These are phyloP conservation scores for Fusarium sp. DNA, from an alignment of 2,329 filamentous ascomycete species.

Conservation along the genomic window DNA sequence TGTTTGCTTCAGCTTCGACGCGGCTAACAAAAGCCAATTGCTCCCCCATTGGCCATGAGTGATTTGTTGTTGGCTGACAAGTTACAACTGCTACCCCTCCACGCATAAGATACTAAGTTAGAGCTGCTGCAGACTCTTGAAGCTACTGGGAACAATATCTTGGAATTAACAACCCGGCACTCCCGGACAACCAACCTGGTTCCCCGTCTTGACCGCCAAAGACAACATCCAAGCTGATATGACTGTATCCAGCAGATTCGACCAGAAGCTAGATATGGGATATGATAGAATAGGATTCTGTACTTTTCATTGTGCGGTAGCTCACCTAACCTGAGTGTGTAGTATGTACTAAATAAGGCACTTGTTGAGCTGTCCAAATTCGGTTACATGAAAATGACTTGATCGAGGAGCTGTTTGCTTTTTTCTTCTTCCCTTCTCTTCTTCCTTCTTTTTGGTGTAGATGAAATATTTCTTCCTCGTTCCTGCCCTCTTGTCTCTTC, in stretches of 20 bases:
- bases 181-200: conserved; percentile 18
- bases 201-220: conserved; percentile 34
- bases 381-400: conserved; percentile 34
- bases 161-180: conserved; percentile 18
- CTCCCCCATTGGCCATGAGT: conserved; percentile 18
- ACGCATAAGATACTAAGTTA: neutral
- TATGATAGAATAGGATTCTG: neutral
- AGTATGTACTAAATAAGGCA: conserved; percentile 12
- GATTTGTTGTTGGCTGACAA: conserved; percentile 30
- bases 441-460: neutral
- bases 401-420: conserved; percentile 19
- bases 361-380: conserved; percentile 33
- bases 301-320: neutral
- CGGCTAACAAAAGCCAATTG: conserved; percentile 31
- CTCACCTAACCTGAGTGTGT: neutral
- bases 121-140: conserved; percentile 8
- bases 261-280: neutral
- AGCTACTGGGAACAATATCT: conserved; percentile 10
- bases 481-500: conserved; percentile 11
- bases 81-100: neutral
- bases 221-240: conserved; percentile 13
- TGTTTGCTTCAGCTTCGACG: neutral
- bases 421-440: neutral
- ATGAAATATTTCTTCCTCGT: neutral
- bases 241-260: neutral